Percentiles rank a stretch among this genome's conserved stretches.
phyloP scores from a whole-genome alignment of 352 stramenopile species.

The Peronospora belbahrii region DNA sequence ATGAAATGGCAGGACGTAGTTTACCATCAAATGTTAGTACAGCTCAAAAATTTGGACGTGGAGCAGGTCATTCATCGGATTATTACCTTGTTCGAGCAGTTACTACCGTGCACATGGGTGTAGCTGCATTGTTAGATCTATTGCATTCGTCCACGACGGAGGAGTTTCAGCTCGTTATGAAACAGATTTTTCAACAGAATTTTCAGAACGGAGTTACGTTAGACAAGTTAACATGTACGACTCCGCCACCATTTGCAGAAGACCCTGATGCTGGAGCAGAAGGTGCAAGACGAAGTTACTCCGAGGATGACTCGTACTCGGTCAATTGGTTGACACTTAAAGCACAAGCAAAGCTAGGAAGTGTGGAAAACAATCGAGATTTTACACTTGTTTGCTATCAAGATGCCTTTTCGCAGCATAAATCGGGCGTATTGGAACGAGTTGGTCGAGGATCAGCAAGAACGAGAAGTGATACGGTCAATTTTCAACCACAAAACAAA shows the following conservation, averaged over 20 bases:
- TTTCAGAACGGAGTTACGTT: slow-evolving; percentile 44
- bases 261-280: slow-evolving; percentile 22
- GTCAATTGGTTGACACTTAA: slow-evolving; percentile 64
- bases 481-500: slow-evolving; percentile 18
- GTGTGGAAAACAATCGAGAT: slow-evolving; percentile 37
- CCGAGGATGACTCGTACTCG: slow-evolving; percentile 57
- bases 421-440: slow-evolving; percentile 18
- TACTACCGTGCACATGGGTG: slow-evolving; percentile 41
- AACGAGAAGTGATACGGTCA: slow-evolving; percentile 12
- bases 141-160: slow-evolving; percentile 39
- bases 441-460: slow-evolving; percentile 26
- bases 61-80: slow-evolving; percentile 42
- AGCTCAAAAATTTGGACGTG: slow-evolving; percentile 38
- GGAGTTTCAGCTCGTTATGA: slow-evolving; percentile 44
- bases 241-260: slow-evolving; percentile 37
- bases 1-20: slow-evolving; percentile 49
- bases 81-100: slow-evolving; percentile 63
- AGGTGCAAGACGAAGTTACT: slow-evolving; percentile 29
- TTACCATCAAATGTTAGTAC: slow-evolving; percentile 36
- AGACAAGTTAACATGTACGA: slow-evolving; percentile 54
- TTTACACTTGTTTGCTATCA: slow-evolving; percentile 72
- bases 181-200: slow-evolving; percentile 50
- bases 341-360: slow-evolving; percentile 26
- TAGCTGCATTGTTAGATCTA: slow-evolving; percentile 39
- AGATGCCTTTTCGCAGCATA: slow-evolving; percentile 45